Evolutionary conservation across 768 basidiomycete species (phyloP).

Genomic region (Filobasidium floriforme): DNA sequence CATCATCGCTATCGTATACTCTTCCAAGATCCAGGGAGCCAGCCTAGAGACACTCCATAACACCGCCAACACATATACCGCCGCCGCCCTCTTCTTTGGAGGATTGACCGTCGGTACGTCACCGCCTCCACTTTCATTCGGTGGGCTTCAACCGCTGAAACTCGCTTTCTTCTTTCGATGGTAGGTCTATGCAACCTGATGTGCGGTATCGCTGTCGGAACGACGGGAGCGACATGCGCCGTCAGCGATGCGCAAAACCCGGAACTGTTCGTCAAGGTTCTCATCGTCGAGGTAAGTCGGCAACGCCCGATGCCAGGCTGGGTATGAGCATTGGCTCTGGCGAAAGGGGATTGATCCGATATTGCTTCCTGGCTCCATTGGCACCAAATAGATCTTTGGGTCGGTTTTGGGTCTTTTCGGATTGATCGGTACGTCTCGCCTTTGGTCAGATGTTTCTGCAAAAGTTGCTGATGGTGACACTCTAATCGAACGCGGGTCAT

Average conservation of each 20-base stretch:
- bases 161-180: background rate
- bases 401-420: slow-evolving; percentile 82
- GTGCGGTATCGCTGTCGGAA: slow-evolving; percentile 87
- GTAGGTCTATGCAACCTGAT: slow-evolving; percentile 75
- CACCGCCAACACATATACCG: slow-evolving; percentile 83
- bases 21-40: slow-evolving; percentile 58
- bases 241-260: slow-evolving; percentile 93
- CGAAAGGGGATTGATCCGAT: background rate
- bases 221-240: slow-evolving; percentile 92
- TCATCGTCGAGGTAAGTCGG: slow-evolving; percentile 87
- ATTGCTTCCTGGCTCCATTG: background rate
- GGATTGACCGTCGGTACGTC: slow-evolving; percentile 69
- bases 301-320: background rate
- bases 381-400: slow-evolving; percentile 42
- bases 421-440: slow-evolving; percentile 65
- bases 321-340: background rate
- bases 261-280: slow-evolving; percentile 86
- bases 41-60: slow-evolving; percentile 71
- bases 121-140: background rate
- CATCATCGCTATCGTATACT: slow-evolving; percentile 94
- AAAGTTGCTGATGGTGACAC: background rate
- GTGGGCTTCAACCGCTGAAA: background rate
- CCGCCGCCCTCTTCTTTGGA: slow-evolving; percentile 93
- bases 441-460: background rate
- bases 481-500: background rate